Percentiles rank a stretch among this genome's conserved stretches.
phyloP scores from a whole-genome alignment of 2,329 filamentous ascomycete species.

The Huntiella bhutanensis region DNA sequence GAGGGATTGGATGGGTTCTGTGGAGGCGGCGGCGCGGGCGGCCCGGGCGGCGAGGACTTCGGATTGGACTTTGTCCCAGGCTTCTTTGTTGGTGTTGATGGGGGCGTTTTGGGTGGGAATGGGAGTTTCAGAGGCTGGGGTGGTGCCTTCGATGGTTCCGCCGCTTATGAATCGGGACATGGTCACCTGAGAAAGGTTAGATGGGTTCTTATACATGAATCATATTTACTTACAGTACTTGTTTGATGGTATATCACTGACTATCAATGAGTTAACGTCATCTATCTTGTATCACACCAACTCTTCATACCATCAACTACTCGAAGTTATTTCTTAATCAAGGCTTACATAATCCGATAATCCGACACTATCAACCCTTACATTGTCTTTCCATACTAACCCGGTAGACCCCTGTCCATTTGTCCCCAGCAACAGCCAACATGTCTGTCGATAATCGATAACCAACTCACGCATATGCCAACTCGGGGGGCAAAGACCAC shows the following conservation, averaged over 20 bases:
- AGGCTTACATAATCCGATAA: too few species aligned
- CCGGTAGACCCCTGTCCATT: too few species aligned
- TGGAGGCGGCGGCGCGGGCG: constrained; percentile 22
- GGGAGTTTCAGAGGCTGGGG: constrained; percentile 11
- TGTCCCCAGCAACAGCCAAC: too few species aligned
- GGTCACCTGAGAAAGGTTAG: neutral
- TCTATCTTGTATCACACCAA: neutral
- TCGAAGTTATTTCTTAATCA: too few species aligned
- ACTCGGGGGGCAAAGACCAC: too few species aligned
- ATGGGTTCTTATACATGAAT: too few species aligned
- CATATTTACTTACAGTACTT: neutral
- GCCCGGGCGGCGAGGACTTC: constrained; percentile 43
- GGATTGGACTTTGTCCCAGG: constrained; percentile 46
- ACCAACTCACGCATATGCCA: too few species aligned
- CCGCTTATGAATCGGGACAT: constrained; percentile 40
- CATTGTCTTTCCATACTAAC: too few species aligned
- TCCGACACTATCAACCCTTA: too few species aligned
- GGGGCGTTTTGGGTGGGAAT: constrained; percentile 8
- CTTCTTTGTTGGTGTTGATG: constrained; percentile 18
- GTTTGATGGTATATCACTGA: neutral
- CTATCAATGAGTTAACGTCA: neutral
- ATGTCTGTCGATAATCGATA: too few species aligned
- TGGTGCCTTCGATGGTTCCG: constrained; percentile 27
- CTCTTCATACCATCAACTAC: neutral
- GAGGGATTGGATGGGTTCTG: constrained; percentile 36